phyloP scores from a whole-genome alignment of 768 basidiomycete species.

The Plicaturopsis crispa region DNA sequence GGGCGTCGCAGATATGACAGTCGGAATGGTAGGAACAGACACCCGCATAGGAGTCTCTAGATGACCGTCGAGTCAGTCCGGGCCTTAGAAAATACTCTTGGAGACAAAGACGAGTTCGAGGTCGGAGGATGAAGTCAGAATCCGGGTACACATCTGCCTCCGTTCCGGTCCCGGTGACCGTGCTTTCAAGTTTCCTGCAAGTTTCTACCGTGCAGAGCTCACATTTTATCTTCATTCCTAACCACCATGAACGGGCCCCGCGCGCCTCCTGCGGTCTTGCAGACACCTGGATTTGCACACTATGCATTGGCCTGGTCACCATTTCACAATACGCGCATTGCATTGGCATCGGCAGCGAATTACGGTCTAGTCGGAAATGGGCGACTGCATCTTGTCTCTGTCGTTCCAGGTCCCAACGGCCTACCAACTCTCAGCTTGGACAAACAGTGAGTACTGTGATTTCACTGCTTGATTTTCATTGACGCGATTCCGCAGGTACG shows the following conservation, averaged over 20 bases:
- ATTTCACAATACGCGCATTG: slow-evolving; percentile 67
- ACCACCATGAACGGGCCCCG: slow-evolving; percentile 28
- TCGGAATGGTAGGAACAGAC: slow-evolving; percentile 71
- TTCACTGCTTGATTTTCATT: slow-evolving; percentile 7
- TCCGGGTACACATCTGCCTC: too few species aligned
- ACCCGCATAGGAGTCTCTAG: slow-evolving; percentile 53
- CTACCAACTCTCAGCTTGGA: slow-evolving; percentile 43
- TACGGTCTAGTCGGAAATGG: slow-evolving; percentile 96
- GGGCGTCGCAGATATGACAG: slow-evolving; percentile 32
- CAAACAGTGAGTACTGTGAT: slow-evolving; percentile 48
- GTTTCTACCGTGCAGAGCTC: not conserved
- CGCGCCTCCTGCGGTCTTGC: slow-evolving; percentile 48
- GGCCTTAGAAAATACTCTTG: not conserved
- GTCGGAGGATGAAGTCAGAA: not conserved
- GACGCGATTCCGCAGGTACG: slow-evolving; percentile 49
- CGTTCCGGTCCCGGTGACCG: not conserved
- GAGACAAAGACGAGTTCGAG: not conserved
- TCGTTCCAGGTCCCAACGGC: slow-evolving; percentile 39
- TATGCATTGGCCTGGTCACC: slow-evolving; percentile 82
- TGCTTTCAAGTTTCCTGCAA: not conserved
- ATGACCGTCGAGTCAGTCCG: not conserved
- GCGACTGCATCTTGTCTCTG: slow-evolving; percentile 62
- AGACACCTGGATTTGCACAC: slow-evolving; percentile 81
- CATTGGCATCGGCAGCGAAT: slow-evolving; percentile 82
- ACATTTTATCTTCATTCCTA: not conserved